A percentile compares a stretch with the other conserved stretches of the same genome.
Evolutionary conservation across 2,329 filamentous ascomycete genomes (phyloP).

Genomic region (Sporothrix humicola): DNA sequence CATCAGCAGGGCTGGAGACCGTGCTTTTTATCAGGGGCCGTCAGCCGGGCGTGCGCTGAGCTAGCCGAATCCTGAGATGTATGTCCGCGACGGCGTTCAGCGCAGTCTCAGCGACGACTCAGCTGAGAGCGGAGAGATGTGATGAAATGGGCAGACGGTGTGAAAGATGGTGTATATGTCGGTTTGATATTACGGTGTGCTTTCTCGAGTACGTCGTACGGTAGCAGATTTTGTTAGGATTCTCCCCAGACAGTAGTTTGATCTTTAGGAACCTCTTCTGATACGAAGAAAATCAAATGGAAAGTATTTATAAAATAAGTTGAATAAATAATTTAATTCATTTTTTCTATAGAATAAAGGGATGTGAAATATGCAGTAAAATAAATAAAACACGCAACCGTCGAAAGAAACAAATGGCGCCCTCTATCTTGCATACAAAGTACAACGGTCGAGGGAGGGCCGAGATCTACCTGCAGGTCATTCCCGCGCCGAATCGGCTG

Average conservation of each 20-base stretch:
- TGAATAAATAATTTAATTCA: too few species aligned
- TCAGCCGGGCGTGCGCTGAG: conserved; percentile 19
- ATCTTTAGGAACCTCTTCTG: too few species aligned
- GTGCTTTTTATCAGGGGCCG: neutral
- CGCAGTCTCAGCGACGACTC: conserved; percentile 2
- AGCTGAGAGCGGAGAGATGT: neutral
- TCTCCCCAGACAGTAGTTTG: too few species aligned
- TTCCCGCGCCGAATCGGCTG: conserved; percentile 11
- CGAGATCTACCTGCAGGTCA: conserved; percentile 21
- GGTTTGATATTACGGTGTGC: conserved; percentile 5
- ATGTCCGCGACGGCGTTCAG: neutral
- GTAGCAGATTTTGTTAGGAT: too few species aligned
- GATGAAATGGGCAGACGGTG: neutral
- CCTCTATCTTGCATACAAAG: neutral
- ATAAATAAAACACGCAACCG: too few species aligned
- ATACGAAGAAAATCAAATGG: neutral
- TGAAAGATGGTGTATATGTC: conserved; percentile 16
- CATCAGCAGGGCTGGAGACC: neutral
- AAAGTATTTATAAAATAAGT: neutral
- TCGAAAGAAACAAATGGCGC: neutral
- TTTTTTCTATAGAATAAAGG: too few species aligned
- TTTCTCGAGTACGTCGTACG: too few species aligned
- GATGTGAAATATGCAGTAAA: too few species aligned
- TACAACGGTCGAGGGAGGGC: neutral
- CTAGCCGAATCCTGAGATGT: conserved; percentile 7